phyloP scores from a whole-genome alignment of 2,329 filamentous ascomycete genomes.

The Ophiostoma perfectum region DNA sequence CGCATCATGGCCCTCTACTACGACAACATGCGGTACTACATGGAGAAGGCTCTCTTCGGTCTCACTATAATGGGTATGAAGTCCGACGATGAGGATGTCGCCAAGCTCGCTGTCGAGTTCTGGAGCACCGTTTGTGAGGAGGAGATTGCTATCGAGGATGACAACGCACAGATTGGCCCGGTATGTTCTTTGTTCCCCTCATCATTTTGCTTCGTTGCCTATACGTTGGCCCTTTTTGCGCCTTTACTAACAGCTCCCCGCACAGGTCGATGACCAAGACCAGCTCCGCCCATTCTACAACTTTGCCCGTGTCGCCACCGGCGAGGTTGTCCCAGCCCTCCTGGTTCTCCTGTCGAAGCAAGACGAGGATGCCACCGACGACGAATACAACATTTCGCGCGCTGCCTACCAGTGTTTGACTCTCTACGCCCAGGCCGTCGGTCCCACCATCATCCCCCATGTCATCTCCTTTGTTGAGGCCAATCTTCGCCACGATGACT shows the following conservation, averaged over 20 bases:
- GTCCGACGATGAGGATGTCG: conserved; percentile 93
- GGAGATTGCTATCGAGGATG: conserved; percentile 95
- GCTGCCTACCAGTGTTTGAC: conserved; percentile 95
- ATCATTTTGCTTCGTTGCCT: neutral
- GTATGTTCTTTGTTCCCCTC: neutral
- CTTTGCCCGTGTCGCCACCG: conserved; percentile 87
- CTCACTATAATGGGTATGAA: conserved; percentile 98
- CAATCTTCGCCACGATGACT: conserved; percentile 85
- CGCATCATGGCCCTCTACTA: conserved; percentile 99
- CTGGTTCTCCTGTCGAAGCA: conserved; percentile 88
- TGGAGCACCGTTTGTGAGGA: conserved; percentile 99
- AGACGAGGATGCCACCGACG: conserved; percentile 92
- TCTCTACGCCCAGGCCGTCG: conserved; percentile 89
- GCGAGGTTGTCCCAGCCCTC: conserved; percentile 90
- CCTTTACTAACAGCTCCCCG: conserved; percentile 29
- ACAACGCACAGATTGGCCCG: conserved; percentile 68
- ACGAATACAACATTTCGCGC: conserved; percentile 94
- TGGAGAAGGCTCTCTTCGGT: conserved; percentile 98
- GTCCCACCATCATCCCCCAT: conserved; percentile 73
- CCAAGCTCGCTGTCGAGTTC: conserved; percentile 97
- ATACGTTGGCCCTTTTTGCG: conserved; percentile 23
- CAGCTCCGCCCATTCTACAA: conserved; percentile 92
- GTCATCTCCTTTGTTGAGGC: conserved; percentile 88
- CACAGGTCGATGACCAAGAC: conserved; percentile 57
- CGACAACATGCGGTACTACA: conserved; percentile 99